phyloP scores from a whole-genome alignment of 805 yeast genomes.

The Monosporozyma solicola region DNA sequence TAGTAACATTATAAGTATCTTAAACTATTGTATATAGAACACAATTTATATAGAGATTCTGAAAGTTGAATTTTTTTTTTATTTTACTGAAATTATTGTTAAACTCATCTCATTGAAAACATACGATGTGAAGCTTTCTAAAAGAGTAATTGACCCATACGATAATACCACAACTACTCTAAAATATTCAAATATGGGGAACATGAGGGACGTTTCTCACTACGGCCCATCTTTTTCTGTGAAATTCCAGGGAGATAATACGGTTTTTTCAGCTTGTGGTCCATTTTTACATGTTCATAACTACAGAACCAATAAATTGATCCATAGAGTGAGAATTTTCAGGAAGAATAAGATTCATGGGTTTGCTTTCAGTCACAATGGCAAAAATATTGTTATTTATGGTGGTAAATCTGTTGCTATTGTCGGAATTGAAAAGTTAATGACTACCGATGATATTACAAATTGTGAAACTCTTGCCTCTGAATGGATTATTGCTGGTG shows the following conservation, averaged over 20 bases:
- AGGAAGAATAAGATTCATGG: slow-evolving; percentile 76
- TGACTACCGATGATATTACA: slow-evolving; percentile 11
- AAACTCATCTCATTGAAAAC: neutral
- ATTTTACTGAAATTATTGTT: neutral
- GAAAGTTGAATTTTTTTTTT: neutral
- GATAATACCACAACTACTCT: neutral
- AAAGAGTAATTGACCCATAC: neutral
- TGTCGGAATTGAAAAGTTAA: slow-evolving; percentile 26
- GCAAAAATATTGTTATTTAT: slow-evolving; percentile 34
- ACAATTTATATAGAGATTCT: neutral
- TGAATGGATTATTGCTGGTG: slow-evolving; percentile 74
- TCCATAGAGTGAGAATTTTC: slow-evolving; percentile 42
- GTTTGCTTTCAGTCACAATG: slow-evolving; percentile 36
- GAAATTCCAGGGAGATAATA: slow-evolving; percentile 28
- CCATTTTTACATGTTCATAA: slow-evolving; percentile 51
- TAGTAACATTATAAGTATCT: neutral
- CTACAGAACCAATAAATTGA: slow-evolving; percentile 31
- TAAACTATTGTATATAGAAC: neutral
- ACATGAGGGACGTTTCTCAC: slow-evolving; percentile 18
- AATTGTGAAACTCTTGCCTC: slow-evolving; percentile 43
- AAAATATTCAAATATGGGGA: neutral
- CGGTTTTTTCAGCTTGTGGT: slow-evolving; percentile 61
- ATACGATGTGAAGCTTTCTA: neutral
- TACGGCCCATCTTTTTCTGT: slow-evolving; percentile 69
- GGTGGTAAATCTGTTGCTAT: slow-evolving; percentile 69